A percentile compares a stretch with the other conserved stretches of the same genome.
phyloP scores from a whole-genome alignment of 2,329 filamentous ascomycete species.

The Neofusicoccum sp. region DNA sequence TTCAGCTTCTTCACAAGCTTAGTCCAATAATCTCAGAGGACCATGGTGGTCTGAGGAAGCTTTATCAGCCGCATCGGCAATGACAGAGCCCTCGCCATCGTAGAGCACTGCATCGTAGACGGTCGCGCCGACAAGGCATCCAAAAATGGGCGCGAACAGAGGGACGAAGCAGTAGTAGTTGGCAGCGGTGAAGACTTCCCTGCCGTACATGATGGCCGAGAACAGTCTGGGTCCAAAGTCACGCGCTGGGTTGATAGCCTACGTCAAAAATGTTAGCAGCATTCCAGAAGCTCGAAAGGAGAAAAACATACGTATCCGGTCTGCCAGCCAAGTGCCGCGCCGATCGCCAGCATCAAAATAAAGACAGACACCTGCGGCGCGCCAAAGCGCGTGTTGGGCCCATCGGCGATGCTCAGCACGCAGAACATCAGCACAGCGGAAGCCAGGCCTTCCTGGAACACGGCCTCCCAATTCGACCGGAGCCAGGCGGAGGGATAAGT shows the following conservation, averaged over 20 bases:
- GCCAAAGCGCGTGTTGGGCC: constrained; percentile 39
- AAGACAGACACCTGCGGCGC: constrained; percentile 51
- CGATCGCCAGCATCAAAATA: constrained; percentile 72
- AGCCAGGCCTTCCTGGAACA: constrained; percentile 71
- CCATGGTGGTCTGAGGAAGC: neutral
- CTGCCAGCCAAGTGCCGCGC: constrained; percentile 72
- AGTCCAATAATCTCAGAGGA: neutral
- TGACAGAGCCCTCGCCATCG: constrained; percentile 66
- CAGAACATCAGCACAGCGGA: constrained; percentile 68
- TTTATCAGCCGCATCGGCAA: constrained; percentile 41
- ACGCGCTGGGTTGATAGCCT: constrained; percentile 71
- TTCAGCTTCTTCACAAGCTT: neutral
- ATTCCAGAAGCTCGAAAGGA: too few relatives aligned
- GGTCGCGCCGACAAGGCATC: constrained; percentile 62
- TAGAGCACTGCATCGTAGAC: constrained; percentile 68
- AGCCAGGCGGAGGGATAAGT: constrained; percentile 69
- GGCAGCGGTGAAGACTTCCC: constrained; percentile 64
- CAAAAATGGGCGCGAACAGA: constrained; percentile 68
- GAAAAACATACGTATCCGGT: constrained; percentile 46
- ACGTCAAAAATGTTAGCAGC: constrained; percentile 44
- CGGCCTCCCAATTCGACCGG: constrained; percentile 61
- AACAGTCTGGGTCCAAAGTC: constrained; percentile 70
- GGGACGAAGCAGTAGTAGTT: constrained; percentile 75
- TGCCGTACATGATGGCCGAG: constrained; percentile 67
- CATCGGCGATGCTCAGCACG: constrained; percentile 67